A percentile compares a stretch with the other conserved stretches of the same genome.
phyloP scores from a whole-genome alignment of 2,329 filamentous ascomycete genomes.

The Graphium sp. region DNA sequence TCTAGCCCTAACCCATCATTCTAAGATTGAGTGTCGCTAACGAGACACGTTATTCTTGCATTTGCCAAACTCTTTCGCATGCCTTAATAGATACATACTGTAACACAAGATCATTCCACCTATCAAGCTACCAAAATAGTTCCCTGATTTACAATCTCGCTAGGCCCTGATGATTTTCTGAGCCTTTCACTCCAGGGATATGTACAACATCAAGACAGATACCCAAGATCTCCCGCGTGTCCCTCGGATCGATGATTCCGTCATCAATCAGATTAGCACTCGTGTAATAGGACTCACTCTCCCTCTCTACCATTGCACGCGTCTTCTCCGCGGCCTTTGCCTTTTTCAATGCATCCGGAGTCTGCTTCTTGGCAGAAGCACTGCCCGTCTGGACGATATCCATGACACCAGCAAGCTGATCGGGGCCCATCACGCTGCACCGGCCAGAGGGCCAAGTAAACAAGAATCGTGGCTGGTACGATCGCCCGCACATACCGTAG shows the following conservation, averaged over 20 bases:
- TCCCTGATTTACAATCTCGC: not conserved
- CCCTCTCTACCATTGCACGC: conserved; percentile 8
- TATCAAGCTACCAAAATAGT: no score
- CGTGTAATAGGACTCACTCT: conserved; percentile 9
- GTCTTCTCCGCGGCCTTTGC: conserved; percentile 4
- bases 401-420: conserved; percentile 11
- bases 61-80: no score
- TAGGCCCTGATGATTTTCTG: not conserved
- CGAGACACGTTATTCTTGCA: no score
- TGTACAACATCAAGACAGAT: conserved; percentile 17
- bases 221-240: conserved; percentile 9
- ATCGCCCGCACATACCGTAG: conserved; percentile 25
- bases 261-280: conserved; percentile 11
- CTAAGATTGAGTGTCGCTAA: no score
- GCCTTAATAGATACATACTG: no score
- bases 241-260: conserved; percentile 13
- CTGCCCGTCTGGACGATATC: conserved; percentile 8
- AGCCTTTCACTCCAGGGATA: not conserved
- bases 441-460: conserved; percentile 13
- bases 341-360: no score
- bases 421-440: conserved; percentile 10
- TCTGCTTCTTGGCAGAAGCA: no score
- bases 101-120: no score
- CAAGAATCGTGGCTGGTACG: conserved; percentile 22
- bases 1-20: no score